These are phyloP conservation scores for Jatropha curcas DNA, from an alignment of 345 rosid genomes.

Conservation along the genomic window DNA sequence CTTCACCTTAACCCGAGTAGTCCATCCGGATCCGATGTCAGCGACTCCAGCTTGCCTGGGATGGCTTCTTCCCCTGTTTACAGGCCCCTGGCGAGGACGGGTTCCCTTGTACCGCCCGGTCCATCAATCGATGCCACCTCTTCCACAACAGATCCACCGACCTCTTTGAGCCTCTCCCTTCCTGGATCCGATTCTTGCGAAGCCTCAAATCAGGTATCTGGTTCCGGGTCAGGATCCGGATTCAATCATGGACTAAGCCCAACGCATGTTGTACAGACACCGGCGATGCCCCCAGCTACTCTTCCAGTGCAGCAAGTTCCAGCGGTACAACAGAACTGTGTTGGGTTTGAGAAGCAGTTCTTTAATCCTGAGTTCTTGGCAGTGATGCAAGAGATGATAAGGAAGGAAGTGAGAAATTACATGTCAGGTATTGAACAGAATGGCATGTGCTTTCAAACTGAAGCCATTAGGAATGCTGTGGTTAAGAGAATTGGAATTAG, in stretches of 20 bases:
- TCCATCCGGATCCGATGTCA: conserved; percentile 68
- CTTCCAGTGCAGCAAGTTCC: conserved; percentile 12
- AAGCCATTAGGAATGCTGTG: conserved; percentile 55
- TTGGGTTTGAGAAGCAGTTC: conserved; percentile 49
- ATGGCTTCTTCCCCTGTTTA: conserved; percentile 41
- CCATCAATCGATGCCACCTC: conserved; percentile 39
- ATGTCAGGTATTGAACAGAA: conserved; percentile 59
- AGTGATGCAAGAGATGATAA: conserved; percentile 72
- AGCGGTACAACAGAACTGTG: background rate
- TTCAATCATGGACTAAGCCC: conserved; percentile 12
- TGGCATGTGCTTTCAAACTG: conserved; percentile 48
- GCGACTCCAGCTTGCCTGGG: conserved; percentile 59
- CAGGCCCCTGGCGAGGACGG: conserved; percentile 40
- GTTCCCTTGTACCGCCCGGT: conserved; percentile 36
- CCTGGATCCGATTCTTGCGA: conserved; percentile 59
- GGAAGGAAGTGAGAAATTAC: conserved; percentile 68
- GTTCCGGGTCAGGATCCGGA: conserved; percentile 22
- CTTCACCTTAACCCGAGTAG: conserved; percentile 55
- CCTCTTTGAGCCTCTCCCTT: conserved; percentile 60
- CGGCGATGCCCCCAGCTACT: background rate
- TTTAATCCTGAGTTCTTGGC: conserved; percentile 61
- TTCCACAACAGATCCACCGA: conserved; percentile 50
- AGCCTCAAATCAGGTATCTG: conserved; percentile 14
- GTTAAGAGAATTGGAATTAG: conserved; percentile 68
- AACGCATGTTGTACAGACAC: background rate